Evolutionary conservation across 306 rosid species (phyloP).

Genomic region (Lithocarpus polystachyus): DNA sequence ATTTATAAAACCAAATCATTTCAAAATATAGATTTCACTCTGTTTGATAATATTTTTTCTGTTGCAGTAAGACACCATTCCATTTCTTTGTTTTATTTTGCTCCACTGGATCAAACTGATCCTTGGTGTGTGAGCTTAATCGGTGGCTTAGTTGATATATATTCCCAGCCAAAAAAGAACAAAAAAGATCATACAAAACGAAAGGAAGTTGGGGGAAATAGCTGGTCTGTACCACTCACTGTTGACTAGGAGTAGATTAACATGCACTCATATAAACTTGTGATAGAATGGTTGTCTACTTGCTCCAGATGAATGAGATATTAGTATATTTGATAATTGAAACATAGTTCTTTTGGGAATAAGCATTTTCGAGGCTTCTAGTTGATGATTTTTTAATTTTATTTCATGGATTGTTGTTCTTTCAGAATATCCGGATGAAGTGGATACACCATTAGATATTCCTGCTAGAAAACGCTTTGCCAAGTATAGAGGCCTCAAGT

Average conservation of each 20-base stretch:
- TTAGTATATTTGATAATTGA: neutral
- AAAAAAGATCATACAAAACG: neutral
- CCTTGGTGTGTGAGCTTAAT: neutral
- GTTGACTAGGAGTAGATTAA: neutral
- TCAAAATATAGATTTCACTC: neutral
- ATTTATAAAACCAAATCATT: neutral
- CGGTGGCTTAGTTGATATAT: neutral
- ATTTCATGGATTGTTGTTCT: constrained; percentile 18
- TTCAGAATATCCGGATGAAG: constrained; percentile 95
- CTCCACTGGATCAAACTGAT: neutral
- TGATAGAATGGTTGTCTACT: neutral
- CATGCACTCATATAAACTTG: neutral
- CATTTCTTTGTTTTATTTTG: neutral
- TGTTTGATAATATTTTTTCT: neutral
- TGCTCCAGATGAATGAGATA: neutral
- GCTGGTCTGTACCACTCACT: neutral
- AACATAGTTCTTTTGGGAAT: neutral
- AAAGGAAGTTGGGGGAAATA: neutral
- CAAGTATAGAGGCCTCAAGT: constrained; percentile 92
- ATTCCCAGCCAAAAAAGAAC: neutral
- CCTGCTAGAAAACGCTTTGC: constrained; percentile 89
- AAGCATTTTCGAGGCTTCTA: constrained; percentile 1
- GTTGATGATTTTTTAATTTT: constrained; percentile 3
- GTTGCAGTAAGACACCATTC: neutral
- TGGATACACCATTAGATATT: constrained; percentile 83